phyloP scores from a whole-genome alignment of 2,329 filamentous ascomycete species.

The Triangularia verruculosa region DNA sequence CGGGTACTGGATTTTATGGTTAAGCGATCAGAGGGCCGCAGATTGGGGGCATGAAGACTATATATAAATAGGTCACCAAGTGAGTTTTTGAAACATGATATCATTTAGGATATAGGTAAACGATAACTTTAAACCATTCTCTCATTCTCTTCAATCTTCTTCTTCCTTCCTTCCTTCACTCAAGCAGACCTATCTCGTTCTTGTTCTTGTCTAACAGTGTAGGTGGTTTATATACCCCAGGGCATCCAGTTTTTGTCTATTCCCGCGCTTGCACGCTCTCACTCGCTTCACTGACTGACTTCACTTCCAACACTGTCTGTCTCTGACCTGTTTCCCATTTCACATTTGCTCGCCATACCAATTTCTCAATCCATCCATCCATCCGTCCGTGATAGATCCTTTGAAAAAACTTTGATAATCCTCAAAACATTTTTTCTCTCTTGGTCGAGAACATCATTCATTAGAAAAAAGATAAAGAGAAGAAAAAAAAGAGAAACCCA shows the following conservation, averaged over 20 bases:
- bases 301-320: not conserved
- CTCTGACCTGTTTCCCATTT: not conserved
- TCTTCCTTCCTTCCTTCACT: too few species aligned
- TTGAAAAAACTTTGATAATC: not conserved
- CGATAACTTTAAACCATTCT: too few species aligned
- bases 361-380: not conserved
- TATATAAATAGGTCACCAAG: too few species aligned
- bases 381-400: not conserved
- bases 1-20: too few species aligned
- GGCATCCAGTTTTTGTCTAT: not conserved
- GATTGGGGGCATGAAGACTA: too few species aligned
- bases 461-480: not conserved
- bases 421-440: not conserved
- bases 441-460: not conserved
- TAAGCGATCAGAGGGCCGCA: too few species aligned
- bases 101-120: too few species aligned
- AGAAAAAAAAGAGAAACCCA: not conserved
- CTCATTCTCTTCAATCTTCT: too few species aligned
- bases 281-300: not conserved
- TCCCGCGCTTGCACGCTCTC: not conserved
- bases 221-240: not conserved
- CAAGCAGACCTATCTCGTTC: not conserved
- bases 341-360: not conserved
- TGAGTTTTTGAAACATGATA: too few species aligned
- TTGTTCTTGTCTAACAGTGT: not conserved